Base-by-base conservation (phyloP, 2,329 filamentous ascomycete species). In the Ophiosphaerella herpotricha region DNA sequence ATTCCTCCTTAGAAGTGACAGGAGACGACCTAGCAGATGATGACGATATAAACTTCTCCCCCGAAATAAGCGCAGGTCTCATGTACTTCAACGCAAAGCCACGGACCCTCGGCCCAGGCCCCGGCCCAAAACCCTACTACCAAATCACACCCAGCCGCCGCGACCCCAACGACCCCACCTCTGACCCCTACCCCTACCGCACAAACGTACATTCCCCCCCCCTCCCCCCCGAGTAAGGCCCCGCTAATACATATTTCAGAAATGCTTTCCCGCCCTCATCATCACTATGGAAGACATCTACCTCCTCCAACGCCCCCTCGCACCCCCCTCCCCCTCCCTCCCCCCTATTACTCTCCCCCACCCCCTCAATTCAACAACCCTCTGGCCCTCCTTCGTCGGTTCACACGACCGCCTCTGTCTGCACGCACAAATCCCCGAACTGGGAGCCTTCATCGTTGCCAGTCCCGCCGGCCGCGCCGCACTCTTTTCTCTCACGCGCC, bases 361-460 rank as follows among this genome's bases (percentile, higher is more conserved):
- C 16, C 32, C 14, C 18, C 40, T n/a, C 8, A 34, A 36, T 7
- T 7, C 34, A 18, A 36, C 26, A 7, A 1, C 26, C 4, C 26
- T 29, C 26, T 29, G 43, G 39, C n/a, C 40, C 3, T 32, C 41
- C 21, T 36, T 37, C 7, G 34, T 53, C 14, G 39, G 34, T 37
- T 64, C 73, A 12, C 50, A 47, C 21, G 61, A 85, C 56, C 80
- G 84, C 7, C 72, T 90, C 18, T 86, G 81, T 71, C 84, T 89
- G 78, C 72, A 84, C 33, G 74, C 80, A 0, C 79, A 85, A 43
- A 83, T 92, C 1, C 86, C 87, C 0, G 85, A 89, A 59, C 76
- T 94, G 1, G 86, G 80, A n/a, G 75, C 91, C 12, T 81, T 91
- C 7, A 76, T 90, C 3, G 75, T 87, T 1, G 89, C 81, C 0